These are phyloP conservation scores for Colletotrichum incanum DNA, from an alignment of 2,329 filamentous ascomycete genomes.

Conservation along the genomic window DNA sequence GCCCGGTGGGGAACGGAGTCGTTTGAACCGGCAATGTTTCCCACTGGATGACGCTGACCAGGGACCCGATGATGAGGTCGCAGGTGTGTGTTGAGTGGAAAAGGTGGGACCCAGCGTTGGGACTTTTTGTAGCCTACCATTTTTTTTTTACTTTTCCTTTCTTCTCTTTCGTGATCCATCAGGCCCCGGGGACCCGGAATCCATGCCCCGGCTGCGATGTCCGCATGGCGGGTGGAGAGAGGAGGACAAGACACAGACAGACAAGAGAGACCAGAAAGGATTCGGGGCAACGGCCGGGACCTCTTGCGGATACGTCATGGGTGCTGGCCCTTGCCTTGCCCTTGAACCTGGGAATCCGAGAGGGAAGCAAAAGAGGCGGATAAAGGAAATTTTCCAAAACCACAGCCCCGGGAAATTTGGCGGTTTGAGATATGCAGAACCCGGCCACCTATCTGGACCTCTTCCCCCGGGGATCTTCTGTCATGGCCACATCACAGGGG, in stretches of 20 bases:
- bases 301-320: conserved; percentile 10
- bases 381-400: conserved; percentile 36
- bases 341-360: conserved; percentile 6
- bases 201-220: conserved; percentile 32
- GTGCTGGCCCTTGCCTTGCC: background rate
- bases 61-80: conserved; percentile 10
- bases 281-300: conserved; percentile 2
- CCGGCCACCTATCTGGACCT: conserved; percentile 3
- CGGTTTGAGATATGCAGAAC: conserved; percentile 32
- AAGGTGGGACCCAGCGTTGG: background rate
- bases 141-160: conserved; percentile 8
- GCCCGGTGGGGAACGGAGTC: conserved; percentile 14
- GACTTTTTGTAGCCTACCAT: conserved; percentile 2
- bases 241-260: background rate
- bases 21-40: conserved; percentile 33
- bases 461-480: conserved; percentile 2
- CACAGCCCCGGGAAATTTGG: conserved; percentile 42
- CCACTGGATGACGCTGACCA: conserved; percentile 30
- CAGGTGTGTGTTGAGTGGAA: conserved; percentile 7
- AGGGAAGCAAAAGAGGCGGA: conserved; percentile 8
- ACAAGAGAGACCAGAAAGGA: background rate
- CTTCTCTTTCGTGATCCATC: conserved; percentile 5
- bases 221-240: conserved; percentile 25
- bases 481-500: background rate
- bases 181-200: conserved; percentile 30